A percentile compares a stretch with the other conserved stretches of the same genome.
phyloP scores from a whole-genome alignment of 1,284 basidiomycete species.

The Volvariella surrecta region DNA sequence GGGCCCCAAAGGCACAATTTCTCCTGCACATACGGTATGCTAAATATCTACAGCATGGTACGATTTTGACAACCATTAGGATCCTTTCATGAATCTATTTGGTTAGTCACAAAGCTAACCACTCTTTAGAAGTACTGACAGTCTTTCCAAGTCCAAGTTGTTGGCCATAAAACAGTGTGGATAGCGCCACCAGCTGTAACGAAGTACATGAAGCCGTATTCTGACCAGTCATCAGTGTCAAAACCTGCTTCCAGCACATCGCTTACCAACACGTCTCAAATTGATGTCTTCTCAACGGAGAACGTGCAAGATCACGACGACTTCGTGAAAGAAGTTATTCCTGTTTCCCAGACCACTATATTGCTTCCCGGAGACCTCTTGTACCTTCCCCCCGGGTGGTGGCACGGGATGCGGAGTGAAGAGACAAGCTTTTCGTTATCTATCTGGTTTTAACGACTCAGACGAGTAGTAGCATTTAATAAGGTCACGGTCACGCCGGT shows the following conservation, averaged over 20 bases:
- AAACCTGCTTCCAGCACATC: constrained; percentile 31
- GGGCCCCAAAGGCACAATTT: constrained; percentile 69
- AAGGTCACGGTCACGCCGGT: too few relatives aligned
- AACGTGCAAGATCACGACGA: constrained; percentile 21
- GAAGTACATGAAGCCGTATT: constrained; percentile 47
- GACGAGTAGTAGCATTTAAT: too few relatives aligned
- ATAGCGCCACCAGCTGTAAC: constrained; percentile 65
- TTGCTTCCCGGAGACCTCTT: constrained; percentile 79
- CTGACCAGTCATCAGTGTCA: constrained; percentile 11
- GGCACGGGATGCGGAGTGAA: constrained; percentile 87
- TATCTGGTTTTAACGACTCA: constrained; percentile 76
- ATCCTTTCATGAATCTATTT: constrained; percentile 91
- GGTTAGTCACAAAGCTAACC: constrained; percentile 31
- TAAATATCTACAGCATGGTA: neutral
- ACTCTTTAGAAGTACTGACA: neutral
- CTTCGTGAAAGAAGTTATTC: constrained; percentile 56
- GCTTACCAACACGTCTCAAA: constrained; percentile 59
- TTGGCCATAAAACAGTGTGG: constrained; percentile 90
- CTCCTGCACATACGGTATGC: constrained; percentile 88
- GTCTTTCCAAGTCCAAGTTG: constrained; percentile 63
- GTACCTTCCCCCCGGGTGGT: constrained; percentile 87
- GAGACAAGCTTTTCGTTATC: constrained; percentile 70
- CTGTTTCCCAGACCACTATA: constrained; percentile 54
- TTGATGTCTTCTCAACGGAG: constrained; percentile 51
- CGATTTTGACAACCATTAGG: constrained; percentile 36